phyloP scores from a whole-genome alignment of 176 grass and related monocot genomes.

The Hordeum marinum region DNA sequence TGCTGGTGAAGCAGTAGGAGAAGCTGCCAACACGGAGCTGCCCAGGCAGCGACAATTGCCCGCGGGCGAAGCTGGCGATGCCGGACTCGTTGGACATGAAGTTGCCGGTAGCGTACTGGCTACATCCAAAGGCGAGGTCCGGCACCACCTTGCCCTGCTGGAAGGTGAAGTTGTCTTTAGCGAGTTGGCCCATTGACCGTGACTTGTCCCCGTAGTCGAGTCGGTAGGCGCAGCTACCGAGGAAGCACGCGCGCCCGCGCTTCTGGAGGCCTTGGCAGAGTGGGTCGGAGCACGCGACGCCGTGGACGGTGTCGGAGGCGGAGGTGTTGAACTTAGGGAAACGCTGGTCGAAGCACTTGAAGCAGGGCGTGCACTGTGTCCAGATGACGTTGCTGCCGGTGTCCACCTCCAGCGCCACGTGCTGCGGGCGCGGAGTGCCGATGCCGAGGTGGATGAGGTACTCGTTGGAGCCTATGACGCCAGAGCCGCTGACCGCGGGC shows the following conservation, averaged over 20 bases:
- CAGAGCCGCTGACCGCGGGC: too few species aligned
- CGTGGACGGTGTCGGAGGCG: slow-evolving; percentile 15
- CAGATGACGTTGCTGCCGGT: slow-evolving; percentile 2
- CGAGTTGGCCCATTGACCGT: slow-evolving; percentile 18
- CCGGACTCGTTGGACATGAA: slow-evolving; percentile 32
- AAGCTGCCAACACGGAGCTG: slow-evolving; percentile 49
- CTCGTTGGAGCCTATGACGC: too few species aligned
- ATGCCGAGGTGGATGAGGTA: slow-evolving; percentile 39
- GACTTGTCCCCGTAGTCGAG: slow-evolving; percentile 33
- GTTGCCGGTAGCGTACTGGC: slow-evolving; percentile 3
- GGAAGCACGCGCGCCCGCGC: neutral
- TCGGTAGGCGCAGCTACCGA: neutral
- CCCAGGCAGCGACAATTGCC: slow-evolving; percentile 17
- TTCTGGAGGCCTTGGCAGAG: neutral
- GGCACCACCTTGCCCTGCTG: neutral
- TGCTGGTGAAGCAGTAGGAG: slow-evolving; percentile 58
- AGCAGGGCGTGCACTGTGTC: neutral
- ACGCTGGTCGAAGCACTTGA: slow-evolving; percentile 21
- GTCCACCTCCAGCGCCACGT: slow-evolving; percentile 36
- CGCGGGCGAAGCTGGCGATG: slow-evolving; percentile 25
- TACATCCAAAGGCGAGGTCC: slow-evolving; percentile 43
- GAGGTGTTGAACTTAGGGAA: slow-evolving; percentile 8
- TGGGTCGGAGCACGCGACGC: slow-evolving; percentile 22
- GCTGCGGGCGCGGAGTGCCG: slow-evolving; percentile 36
- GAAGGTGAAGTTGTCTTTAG: slow-evolving; percentile 43